Base-by-base conservation (phyloP, 257 asterid species). In the Agastache rugosa region DNA sequence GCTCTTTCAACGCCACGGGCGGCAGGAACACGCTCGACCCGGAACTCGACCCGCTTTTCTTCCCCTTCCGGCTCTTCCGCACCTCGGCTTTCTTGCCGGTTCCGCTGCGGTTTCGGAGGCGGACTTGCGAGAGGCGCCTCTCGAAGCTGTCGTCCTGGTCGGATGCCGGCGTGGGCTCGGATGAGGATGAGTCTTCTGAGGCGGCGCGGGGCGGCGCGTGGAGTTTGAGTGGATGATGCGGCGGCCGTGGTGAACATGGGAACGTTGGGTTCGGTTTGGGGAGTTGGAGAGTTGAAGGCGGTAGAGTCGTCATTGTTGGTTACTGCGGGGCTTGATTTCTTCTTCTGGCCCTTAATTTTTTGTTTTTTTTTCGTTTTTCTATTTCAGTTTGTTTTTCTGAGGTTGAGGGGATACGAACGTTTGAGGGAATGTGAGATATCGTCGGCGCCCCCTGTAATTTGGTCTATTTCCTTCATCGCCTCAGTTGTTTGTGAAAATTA, bases 71-170 rank as follows among this genome's bases (percentile, higher is more conserved):
- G 41, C 81, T 75, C 76, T 90, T 94, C 17, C 96, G 83, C 31
- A 77, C 67, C 88, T 92, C 97, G 5, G 98, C 91, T 75, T 89
- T 94, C 77, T 92, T 92, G 1, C 97, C 99, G 3, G 83, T 67
- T 9, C 98, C 97, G 73, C 97, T 90, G 4, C 88, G 86, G 90
- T 92, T 76, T 4, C 97, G 88, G 77, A 87, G 83, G 23, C 97
- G 90, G 63, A 92, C 77, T 68, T 85, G 87, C 44, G 93, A 82
- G 39, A 94, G 92, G 50, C 92, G 89, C 74, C 76, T 73, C 23
- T 94, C 98, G 86, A 94, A 94, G 84, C 71, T 74, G 81, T 88
- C 89, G 5, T 20, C 87, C 35, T 73, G 67, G 17, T 76, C 87
- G 63, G 87, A 34, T 8, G 71, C 76, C 48, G 88, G 16, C 56